These are phyloP conservation scores for Meyerozyma elateridarum DNA, from an alignment of 1,139 yeast genomes.

Conservation along the genomic window DNA sequence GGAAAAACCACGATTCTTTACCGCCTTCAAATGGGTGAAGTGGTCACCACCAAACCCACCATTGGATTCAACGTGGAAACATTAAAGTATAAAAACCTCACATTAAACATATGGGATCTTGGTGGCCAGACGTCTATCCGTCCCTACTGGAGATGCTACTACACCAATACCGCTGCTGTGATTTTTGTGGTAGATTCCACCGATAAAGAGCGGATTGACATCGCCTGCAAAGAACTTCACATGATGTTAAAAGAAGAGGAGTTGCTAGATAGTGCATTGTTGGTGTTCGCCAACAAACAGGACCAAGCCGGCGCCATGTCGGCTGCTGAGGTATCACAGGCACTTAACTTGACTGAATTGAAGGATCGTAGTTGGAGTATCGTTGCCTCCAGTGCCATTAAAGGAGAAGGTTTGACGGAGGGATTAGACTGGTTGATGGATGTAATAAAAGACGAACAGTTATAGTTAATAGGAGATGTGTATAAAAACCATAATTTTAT, in stretches of 20 bases:
- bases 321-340: conserved; percentile 91
- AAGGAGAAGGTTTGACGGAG: conserved; percentile 93
- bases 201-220: conserved; percentile 86
- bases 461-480: conserved; percentile 32
- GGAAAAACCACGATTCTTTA: conserved; percentile 95
- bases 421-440: conserved; percentile 97
- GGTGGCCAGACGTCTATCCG: conserved; percentile 97
- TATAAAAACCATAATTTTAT: too few relatives aligned
- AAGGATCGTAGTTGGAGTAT: conserved; percentile 98
- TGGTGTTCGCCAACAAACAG: conserved; percentile 95
- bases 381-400: conserved; percentile 92
- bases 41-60: conserved; percentile 59
- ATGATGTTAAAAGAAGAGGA: conserved; percentile 93
- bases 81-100: conserved; percentile 79
- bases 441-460: conserved; percentile 88
- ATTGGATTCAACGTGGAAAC: conserved; percentile 98
- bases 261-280: conserved; percentile 78
- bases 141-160: conserved; percentile 98
- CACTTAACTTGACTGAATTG: conserved; percentile 76
- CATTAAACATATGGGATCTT: conserved; percentile 84
- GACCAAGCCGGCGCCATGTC: conserved; percentile 94
- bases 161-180: conserved; percentile 92
- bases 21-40: conserved; percentile 56
- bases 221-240: conserved; percentile 84
- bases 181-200: conserved; percentile 97